Evolutionary conservation across 1,284 basidiomycete species (phyloP).

Genomic region (Malassezia sympodialis): DNA sequence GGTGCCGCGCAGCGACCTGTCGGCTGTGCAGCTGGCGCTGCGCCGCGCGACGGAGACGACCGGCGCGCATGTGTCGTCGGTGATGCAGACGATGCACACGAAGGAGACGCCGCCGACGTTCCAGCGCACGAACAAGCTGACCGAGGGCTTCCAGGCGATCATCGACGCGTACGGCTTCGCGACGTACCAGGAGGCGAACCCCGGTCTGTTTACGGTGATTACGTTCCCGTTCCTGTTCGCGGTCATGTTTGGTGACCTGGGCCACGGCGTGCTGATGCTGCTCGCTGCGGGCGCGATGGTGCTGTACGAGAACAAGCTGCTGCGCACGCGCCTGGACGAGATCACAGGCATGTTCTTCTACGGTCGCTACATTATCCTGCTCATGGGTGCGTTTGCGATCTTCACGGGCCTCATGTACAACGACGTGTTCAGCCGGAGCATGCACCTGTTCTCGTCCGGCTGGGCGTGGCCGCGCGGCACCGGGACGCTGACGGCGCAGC

Average conservation of each 20-base stretch:
- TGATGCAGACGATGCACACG: slow-evolving; percentile 80
- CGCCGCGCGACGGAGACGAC: slow-evolving; percentile 90
- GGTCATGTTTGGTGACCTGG: slow-evolving; percentile 99
- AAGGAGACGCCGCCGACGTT: slow-evolving; percentile 89
- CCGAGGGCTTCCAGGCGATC: slow-evolving; percentile 91
- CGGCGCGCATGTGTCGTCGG: slow-evolving; percentile 80
- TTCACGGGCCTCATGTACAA: slow-evolving; percentile 98
- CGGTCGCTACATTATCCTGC: slow-evolving; percentile 92
- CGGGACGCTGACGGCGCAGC: slow-evolving; percentile 40
- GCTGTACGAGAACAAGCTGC: slow-evolving; percentile 67
- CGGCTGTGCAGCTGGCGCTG: slow-evolving; percentile 74
- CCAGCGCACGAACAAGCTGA: slow-evolving; percentile 90
- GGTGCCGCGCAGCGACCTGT: slow-evolving; percentile 86
- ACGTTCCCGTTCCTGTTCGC: slow-evolving; percentile 98
- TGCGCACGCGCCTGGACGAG: slow-evolving; percentile 69
- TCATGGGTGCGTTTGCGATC: slow-evolving; percentile 86
- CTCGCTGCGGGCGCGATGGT: slow-evolving; percentile 74
- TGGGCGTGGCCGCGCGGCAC: slow-evolving; percentile 64
- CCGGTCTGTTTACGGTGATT: slow-evolving; percentile 82
- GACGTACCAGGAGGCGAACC: slow-evolving; percentile 93
- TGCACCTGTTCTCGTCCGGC: slow-evolving; percentile 77
- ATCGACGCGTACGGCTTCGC: slow-evolving; percentile 96
- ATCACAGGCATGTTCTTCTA: slow-evolving; percentile 86
- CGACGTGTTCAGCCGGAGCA: slow-evolving; percentile 91
- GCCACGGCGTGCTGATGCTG: slow-evolving; percentile 80